A percentile compares a stretch with the other conserved stretches of the same genome.
phyloP scores from a whole-genome alignment of 345 rosid genomes.

The Salix koriyanagi region DNA sequence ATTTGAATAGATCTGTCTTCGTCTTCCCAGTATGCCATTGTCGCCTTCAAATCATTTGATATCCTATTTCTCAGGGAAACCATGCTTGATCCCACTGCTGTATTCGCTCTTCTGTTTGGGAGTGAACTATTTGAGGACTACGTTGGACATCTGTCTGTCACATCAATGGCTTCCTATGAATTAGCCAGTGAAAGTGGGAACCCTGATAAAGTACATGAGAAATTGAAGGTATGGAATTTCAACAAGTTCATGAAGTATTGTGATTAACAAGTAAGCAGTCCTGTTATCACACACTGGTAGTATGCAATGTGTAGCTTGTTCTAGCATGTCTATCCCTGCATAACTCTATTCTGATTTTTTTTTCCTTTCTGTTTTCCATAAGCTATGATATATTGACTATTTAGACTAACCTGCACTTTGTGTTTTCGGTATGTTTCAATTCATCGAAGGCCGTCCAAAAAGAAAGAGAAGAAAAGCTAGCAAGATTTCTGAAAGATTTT shows the following conservation, averaged over 20 bases:
- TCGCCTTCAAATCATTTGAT: background rate
- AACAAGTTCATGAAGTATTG: background rate
- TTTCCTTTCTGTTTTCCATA: background rate
- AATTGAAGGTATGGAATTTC: conserved; percentile 55
- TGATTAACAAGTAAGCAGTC: background rate
- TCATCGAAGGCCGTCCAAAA: conserved; percentile 52
- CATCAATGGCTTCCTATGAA: conserved; percentile 83
- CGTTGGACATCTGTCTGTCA: conserved; percentile 82
- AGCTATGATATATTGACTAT: background rate
- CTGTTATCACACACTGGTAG: background rate
- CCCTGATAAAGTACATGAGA: conserved; percentile 60
- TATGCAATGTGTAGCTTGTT: background rate
- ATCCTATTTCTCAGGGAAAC: conserved; percentile 48
- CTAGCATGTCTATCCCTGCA: background rate
- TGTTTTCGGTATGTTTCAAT: background rate
- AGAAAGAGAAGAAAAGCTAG: conserved; percentile 75
- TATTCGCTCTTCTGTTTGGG: conserved; percentile 90
- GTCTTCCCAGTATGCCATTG: background rate
- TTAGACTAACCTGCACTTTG: too few species aligned
- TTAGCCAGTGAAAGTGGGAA: conserved; percentile 47
- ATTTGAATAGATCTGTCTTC: background rate
- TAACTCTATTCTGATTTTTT: background rate
- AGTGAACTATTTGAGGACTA: conserved; percentile 93
- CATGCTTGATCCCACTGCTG: conserved; percentile 82
- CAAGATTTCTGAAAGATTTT: conserved; percentile 43